Percentiles rank a stretch among this genome's conserved stretches.
These are phyloP conservation scores for Penstemon barbatus DNA, from an alignment of 257 asterid species.

Conservation along the genomic window DNA sequence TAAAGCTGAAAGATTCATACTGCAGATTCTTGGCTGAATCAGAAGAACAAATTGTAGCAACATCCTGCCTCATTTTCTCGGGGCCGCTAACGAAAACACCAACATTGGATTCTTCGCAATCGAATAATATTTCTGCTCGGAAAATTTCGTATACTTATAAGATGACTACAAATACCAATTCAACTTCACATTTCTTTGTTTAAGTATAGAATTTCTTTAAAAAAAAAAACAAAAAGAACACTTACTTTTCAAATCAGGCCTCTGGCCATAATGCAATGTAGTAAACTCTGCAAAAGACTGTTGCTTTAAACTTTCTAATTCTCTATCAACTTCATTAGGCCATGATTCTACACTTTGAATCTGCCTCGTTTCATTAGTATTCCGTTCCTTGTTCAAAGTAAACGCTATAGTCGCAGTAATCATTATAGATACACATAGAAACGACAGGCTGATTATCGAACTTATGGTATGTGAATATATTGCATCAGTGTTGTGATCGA, in stretches of 20 bases:
- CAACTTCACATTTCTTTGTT: neutral
- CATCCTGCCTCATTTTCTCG: constrained; percentile 50
- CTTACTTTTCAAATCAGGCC: constrained; percentile 60
- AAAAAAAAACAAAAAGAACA: neutral
- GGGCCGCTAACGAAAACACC: constrained; percentile 55
- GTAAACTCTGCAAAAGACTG: constrained; percentile 36
- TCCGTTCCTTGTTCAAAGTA: constrained; percentile 37
- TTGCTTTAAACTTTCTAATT: constrained; percentile 44
- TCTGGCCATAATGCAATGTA: constrained; percentile 43
- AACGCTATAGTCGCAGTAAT: constrained; percentile 37
- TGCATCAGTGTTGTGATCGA: constrained; percentile 24
- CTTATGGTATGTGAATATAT: constrained; percentile 26
- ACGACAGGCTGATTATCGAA: constrained; percentile 22
- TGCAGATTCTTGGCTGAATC: constrained; percentile 31
- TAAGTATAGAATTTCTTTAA: neutral
- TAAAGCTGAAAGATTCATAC: constrained; percentile 51
- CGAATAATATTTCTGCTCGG: constrained; percentile 38
- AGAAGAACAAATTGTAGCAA: constrained; percentile 49
- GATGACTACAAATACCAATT: neutral
- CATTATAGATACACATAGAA: constrained; percentile 31
- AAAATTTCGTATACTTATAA: neutral
- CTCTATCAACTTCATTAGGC: constrained; percentile 31
- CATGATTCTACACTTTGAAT: constrained; percentile 36
- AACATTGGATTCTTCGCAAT: constrained; percentile 28
- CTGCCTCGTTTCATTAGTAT: constrained; percentile 20